These are phyloP conservation scores for Mycena metata DNA, from an alignment of 768 basidiomycete species.

Conservation along the genomic window DNA sequence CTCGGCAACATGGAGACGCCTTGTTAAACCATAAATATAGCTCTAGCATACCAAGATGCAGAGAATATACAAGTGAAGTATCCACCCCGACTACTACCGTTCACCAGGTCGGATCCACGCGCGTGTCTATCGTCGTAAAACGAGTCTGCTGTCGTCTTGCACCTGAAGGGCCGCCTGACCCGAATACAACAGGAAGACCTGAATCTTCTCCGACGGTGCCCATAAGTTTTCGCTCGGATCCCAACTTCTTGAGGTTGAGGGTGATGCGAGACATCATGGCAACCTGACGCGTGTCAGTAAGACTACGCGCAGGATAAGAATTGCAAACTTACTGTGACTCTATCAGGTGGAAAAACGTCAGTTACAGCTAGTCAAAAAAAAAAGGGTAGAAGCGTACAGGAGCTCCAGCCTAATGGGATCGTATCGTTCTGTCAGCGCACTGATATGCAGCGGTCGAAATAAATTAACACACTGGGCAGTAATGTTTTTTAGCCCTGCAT, in stretches of 20 bases:
- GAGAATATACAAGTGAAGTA: no score
- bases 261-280: constrained; percentile 81
- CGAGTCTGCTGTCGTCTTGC: no score
- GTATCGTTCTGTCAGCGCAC: background rate
- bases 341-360: background rate
- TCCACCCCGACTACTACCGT: no score
- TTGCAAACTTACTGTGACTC: no score
- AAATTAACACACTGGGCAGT: constrained; percentile 57
- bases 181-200: background rate
- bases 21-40: no score
- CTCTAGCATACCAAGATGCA: no score
- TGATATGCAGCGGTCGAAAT: background rate
- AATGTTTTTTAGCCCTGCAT: constrained; percentile 57
- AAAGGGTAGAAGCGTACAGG: constrained; percentile 46
- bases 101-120: no score
- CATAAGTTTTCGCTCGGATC: background rate
- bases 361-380: background rate
- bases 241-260: constrained; percentile 64
- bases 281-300: constrained; percentile 50
- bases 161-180: background rate
- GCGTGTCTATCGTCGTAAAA: no score
- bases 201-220: background rate
- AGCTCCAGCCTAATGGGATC: constrained; percentile 51
- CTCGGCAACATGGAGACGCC: no score
- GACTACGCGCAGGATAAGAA: no score